Evolutionary conservation across 192 early-diverging fungal genomes (phyloP).

Genomic region (Gaertneriomyces sp.): DNA sequence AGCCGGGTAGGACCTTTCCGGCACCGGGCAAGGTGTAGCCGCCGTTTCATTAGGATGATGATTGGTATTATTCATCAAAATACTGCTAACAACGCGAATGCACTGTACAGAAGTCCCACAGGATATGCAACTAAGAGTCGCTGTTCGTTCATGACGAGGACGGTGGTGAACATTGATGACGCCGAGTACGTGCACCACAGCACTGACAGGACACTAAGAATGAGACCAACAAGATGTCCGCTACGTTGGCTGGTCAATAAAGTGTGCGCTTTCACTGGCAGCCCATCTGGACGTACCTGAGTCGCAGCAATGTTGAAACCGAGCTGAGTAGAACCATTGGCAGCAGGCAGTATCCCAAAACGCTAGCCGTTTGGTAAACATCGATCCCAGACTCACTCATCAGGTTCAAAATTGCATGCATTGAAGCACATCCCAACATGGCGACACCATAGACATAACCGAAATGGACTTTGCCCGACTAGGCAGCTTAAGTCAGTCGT

Average conservation of each 20-base stretch:
- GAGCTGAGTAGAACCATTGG: conserved; percentile 90
- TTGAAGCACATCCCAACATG: conserved; percentile 76
- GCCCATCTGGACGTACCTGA: conserved; percentile 55
- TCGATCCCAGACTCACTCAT: conserved; percentile 91
- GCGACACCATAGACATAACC: conserved; percentile 97
- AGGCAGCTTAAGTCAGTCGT: conserved; percentile 7
- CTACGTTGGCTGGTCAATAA: conserved; percentile 6
- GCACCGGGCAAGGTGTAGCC: too few species aligned
- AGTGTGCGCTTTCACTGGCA: not conserved
- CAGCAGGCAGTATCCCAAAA: conserved; percentile 94
- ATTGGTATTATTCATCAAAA: conserved; percentile 42
- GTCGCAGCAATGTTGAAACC: conserved; percentile 61
- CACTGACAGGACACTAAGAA: conserved; percentile 67
- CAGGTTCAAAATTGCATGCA: conserved; percentile 87
- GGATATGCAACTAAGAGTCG: conserved; percentile 93
- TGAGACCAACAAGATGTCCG: conserved; percentile 42
- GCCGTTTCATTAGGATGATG: too few species aligned
- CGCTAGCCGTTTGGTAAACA: conserved; percentile 81
- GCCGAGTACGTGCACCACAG: conserved; percentile 94
- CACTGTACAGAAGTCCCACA: conserved; percentile 84
- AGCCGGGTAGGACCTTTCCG: too few species aligned
- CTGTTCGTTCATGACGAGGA: conserved; percentile 88
- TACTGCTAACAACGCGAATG: conserved; percentile 89
- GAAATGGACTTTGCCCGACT: conserved; percentile 92
- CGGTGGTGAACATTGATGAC: conserved; percentile 90